Evolutionary conservation across 2,329 filamentous ascomycete species (phyloP).

Genomic region (Xylariaceae sp.): DNA sequence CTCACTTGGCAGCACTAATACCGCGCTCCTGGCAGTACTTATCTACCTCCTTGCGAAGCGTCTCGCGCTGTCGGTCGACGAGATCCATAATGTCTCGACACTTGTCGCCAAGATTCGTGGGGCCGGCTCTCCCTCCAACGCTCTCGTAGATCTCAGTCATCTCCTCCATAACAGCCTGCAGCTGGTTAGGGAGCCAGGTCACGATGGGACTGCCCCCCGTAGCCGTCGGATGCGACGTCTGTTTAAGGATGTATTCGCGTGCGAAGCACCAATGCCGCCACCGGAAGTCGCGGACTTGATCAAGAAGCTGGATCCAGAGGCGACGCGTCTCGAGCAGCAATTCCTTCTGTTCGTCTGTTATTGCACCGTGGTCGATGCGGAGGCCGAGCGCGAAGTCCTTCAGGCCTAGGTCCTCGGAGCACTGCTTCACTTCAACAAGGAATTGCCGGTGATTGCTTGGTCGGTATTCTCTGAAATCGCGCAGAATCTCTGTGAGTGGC

Average conservation of each 20-base stretch:
- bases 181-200: constrained; percentile 83
- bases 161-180: constrained; percentile 73
- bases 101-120: constrained; percentile 51
- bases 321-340: constrained; percentile 61
- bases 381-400: constrained; percentile 61
- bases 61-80: constrained; percentile 67
- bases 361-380: constrained; percentile 40
- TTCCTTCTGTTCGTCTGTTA: constrained; percentile 40
- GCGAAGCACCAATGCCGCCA: constrained; percentile 89
- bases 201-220: constrained; percentile 84
- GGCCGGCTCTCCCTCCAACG: constrained; percentile 46
- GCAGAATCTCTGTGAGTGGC: constrained; percentile 84
- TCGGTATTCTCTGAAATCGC: constrained; percentile 87
- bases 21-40: constrained; percentile 73
- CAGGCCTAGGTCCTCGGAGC: constrained; percentile 56
- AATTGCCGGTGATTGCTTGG: constrained; percentile 90
- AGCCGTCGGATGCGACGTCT: constrained; percentile 75
- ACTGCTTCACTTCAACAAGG: constrained; percentile 70
- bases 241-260: constrained; percentile 82
- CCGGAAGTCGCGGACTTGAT: constrained; percentile 80
- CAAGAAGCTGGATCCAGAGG: constrained; percentile 68
- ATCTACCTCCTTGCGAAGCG: constrained; percentile 73
- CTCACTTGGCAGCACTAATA: constrained; percentile 20
- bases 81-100: constrained; percentile 70
- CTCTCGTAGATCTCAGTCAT: constrained; percentile 66